Conservation (phyloP, 352 stramenopile species). For the Pythium periplocum region DNA sequence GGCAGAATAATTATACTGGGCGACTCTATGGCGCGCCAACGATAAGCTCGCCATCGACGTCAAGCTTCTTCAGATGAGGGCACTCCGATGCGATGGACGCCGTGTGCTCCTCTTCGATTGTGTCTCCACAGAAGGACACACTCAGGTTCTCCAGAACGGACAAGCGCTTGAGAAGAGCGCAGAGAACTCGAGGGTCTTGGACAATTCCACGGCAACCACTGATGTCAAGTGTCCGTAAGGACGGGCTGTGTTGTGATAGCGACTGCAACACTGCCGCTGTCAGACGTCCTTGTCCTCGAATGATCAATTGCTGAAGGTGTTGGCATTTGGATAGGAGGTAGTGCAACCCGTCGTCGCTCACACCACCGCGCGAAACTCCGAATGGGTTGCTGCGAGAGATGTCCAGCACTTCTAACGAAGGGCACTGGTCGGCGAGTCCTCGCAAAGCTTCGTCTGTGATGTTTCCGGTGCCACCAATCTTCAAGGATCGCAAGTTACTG, state of each 20-base stretch:
- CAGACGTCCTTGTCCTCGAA: slow-evolving; percentile 54
- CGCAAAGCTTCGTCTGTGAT: slow-evolving; percentile 37
- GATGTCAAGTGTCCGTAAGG: slow-evolving; percentile 48
- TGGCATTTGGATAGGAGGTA: slow-evolving; percentile 39
- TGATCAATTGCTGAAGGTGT: slow-evolving; percentile 30
- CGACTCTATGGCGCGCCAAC: slow-evolving; percentile 1
- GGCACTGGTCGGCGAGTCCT: slow-evolving; percentile 35
- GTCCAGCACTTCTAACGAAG: slow-evolving; percentile 33
- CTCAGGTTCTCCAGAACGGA: slow-evolving; percentile 40
- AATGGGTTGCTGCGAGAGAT: slow-evolving; percentile 68
- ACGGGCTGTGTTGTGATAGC: slow-evolving; percentile 32
- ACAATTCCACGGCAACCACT: slow-evolving; percentile 54
- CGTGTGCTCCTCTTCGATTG: slow-evolving; percentile 41
- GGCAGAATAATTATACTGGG: not conserved
- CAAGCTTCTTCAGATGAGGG: slow-evolving; percentile 46
- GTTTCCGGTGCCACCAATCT: slow-evolving; percentile 41
- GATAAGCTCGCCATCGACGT: slow-evolving; percentile 34
- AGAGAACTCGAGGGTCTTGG: slow-evolving; percentile 38
- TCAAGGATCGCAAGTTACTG: slow-evolving; percentile 25
- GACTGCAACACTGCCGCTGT: slow-evolving; percentile 29
- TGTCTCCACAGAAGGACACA: slow-evolving; percentile 44
- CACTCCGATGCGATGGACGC: slow-evolving; percentile 53
- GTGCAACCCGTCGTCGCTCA: slow-evolving; percentile 39
- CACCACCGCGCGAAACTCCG: slow-evolving; percentile 38
- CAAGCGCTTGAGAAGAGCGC: slow-evolving; percentile 38